Percentiles rank a stretch among this genome's conserved stretches.
Evolutionary conservation across 2,329 filamentous ascomycete species (phyloP).

Genomic region (Didymella exigua): DNA sequence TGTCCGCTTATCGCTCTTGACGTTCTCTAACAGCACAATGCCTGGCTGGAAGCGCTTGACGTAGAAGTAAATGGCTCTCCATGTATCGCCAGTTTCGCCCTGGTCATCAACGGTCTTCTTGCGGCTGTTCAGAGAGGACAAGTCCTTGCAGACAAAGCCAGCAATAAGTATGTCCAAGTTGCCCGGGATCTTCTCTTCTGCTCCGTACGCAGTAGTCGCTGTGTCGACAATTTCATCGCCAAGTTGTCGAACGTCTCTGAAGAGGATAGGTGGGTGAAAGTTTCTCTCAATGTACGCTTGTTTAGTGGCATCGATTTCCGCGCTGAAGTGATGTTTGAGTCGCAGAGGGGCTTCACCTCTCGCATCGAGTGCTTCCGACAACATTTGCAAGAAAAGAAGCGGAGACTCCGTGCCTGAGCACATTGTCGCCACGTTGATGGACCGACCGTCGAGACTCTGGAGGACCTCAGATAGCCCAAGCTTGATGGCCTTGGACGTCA

Average conservation of each 20-base stretch:
- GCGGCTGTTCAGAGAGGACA: slow-evolving; percentile 67
- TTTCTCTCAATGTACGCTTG: slow-evolving; percentile 57
- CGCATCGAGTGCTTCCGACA: slow-evolving; percentile 47
- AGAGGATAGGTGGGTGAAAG: slow-evolving; percentile 50
- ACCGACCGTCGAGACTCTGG: slow-evolving; percentile 41
- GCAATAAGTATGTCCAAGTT: slow-evolving; percentile 70
- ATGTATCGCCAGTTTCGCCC: slow-evolving; percentile 71
- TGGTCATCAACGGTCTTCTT: slow-evolving; percentile 58
- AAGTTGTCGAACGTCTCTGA: slow-evolving; percentile 54
- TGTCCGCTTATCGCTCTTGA: slow-evolving; percentile 57
- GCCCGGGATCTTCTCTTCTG: slow-evolving; percentile 60
- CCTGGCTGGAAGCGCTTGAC: slow-evolving; percentile 61
- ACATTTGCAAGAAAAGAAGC: slow-evolving; percentile 66
- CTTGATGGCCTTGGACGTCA: slow-evolving; percentile 49
- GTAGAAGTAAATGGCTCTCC: slow-evolving; percentile 66
- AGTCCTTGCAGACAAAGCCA: slow-evolving; percentile 78
- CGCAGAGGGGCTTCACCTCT: slow-evolving; percentile 16
- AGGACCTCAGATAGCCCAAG: slow-evolving; percentile 46
- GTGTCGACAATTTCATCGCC: slow-evolving; percentile 57
- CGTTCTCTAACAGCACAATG: slow-evolving; percentile 75
- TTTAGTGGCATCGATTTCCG: slow-evolving; percentile 54
- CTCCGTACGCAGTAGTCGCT: slow-evolving; percentile 69
- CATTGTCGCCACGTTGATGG: slow-evolving; percentile 69
- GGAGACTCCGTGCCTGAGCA: slow-evolving; percentile 81
- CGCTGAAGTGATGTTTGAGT: slow-evolving; percentile 52